A percentile compares a stretch with the other conserved stretches of the same genome.
These are phyloP conservation scores for Kockiozyma suomiensis DNA, from an alignment of 805 yeast species.

Conservation along the genomic window DNA sequence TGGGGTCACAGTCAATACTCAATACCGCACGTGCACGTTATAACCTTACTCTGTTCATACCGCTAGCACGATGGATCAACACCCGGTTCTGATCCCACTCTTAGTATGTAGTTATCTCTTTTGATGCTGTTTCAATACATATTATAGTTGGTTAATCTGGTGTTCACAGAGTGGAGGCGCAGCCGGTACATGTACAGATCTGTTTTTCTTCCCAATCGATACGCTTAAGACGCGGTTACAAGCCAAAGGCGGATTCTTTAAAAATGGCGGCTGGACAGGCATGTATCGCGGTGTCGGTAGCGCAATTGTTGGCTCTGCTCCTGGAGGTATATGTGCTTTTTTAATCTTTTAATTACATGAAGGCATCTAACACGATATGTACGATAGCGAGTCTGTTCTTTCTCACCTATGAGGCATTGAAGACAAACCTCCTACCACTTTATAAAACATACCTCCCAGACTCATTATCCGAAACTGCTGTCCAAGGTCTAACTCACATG, in stretches of 20 bases:
- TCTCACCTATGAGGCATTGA: constrained; percentile 80
- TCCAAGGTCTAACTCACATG: constrained; percentile 70
- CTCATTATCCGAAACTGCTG: constrained; percentile 17
- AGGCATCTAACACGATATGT: not conserved
- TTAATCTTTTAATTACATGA: not conserved
- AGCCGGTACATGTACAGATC: constrained; percentile 95
- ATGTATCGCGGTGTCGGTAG: constrained; percentile 91
- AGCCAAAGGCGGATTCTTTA: constrained; percentile 91
- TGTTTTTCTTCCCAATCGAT: constrained; percentile 94
- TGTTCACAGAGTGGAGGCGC: constrained; percentile 77
- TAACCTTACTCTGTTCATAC: not conserved
- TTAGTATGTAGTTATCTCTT: constrained; percentile 12
- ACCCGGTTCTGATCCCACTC: constrained; percentile 33
- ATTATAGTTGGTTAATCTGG: not conserved
- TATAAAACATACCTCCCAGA: constrained; percentile 9
- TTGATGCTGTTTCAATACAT: not conserved
- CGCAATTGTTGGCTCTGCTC: constrained; percentile 93
- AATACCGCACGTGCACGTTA: not conserved
- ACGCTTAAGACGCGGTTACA: constrained; percentile 92
- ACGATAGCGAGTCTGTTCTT: constrained; percentile 65
- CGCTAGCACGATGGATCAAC: constrained; percentile 24
- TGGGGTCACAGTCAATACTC: too few species aligned
- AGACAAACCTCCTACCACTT: constrained; percentile 44
- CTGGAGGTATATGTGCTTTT: constrained; percentile 48
- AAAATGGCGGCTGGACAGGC: constrained; percentile 91